Conservation (phyloP, 1,139 yeast species). For the Kodamaea derodonti region DNA sequence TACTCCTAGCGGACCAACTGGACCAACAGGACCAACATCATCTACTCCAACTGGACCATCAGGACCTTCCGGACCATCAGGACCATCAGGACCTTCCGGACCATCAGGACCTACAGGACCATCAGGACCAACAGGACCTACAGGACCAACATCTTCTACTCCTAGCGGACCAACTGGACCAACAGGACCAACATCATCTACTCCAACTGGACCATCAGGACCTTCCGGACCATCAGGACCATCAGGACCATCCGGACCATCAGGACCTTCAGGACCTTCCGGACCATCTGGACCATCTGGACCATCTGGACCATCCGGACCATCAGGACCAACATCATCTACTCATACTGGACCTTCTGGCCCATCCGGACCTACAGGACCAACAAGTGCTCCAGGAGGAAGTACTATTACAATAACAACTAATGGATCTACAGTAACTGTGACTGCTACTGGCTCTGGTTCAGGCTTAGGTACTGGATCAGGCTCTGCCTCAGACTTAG, state of each 20-base stretch:
- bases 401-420: slow-evolving; percentile 1
- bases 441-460: slow-evolving; percentile 2
- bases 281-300: slow-evolving; percentile 38
- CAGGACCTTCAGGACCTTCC: slow-evolving; percentile 25
- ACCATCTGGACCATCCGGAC: slow-evolving; percentile 23
- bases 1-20: slow-evolving; percentile 1
- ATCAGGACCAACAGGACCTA: slow-evolving; percentile 8
- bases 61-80: slow-evolving; percentile 5
- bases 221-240: slow-evolving; percentile 6
- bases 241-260: slow-evolving; percentile 6
- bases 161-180: slow-evolving; percentile 8
- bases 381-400: slow-evolving; percentile 4
- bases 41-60: slow-evolving; percentile 3
- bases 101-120: slow-evolving; percentile 6
- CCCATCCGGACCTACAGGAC: slow-evolving; percentile 2
- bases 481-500: slow-evolving; percentile 1
- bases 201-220: slow-evolving; percentile 3
- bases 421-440: slow-evolving; percentile 3
- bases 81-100: slow-evolving; percentile 10
- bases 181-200: not conserved
- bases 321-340: slow-evolving; percentile 5
- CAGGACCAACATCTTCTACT: slow-evolving; percentile 6
- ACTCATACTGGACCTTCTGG: slow-evolving; percentile 8
- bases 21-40: not conserved
- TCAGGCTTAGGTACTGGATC: slow-evolving; percentile 4